phyloP scores from a whole-genome alignment of 2,329 filamentous ascomycete species.

The Fusarium poae region DNA sequence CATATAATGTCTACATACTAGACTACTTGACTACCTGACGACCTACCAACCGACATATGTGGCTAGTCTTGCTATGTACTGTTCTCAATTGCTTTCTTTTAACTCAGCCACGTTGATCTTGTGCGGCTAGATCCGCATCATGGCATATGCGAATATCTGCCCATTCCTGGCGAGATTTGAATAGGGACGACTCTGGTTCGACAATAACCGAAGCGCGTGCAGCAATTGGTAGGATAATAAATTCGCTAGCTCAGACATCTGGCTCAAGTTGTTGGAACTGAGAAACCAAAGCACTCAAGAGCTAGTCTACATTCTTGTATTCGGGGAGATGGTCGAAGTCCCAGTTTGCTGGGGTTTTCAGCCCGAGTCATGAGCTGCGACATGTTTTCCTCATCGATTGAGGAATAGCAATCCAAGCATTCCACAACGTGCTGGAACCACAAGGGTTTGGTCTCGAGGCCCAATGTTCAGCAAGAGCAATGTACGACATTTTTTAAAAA shows the following conservation, averaged over 20 bases:
- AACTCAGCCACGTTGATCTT: slow-evolving; percentile 41
- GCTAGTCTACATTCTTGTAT: slow-evolving; percentile 3
- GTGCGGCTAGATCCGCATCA: slow-evolving; percentile 44
- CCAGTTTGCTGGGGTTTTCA: slow-evolving; percentile 40
- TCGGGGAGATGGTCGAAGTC: slow-evolving; percentile 8
- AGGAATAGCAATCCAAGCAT: slow-evolving; percentile 44
- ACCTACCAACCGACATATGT: not conserved
- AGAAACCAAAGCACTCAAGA: not conserved
- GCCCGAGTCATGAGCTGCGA: slow-evolving; percentile 30
- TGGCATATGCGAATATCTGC: slow-evolving; percentile 32
- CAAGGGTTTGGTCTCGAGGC: slow-evolving; percentile 32
- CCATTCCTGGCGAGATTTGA: slow-evolving; percentile 29
- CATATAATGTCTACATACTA: not conserved
- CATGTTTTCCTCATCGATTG: slow-evolving; percentile 25
- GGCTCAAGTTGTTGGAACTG: not conserved
- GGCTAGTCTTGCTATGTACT: not conserved
- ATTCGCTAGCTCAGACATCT: not conserved
- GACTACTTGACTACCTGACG: not conserved
- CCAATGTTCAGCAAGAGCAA: slow-evolving; percentile 1
- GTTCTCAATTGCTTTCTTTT: slow-evolving; percentile 16
- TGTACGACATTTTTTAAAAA: slow-evolving; percentile 3
- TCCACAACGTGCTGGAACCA: slow-evolving; percentile 38
- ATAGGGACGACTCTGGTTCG: slow-evolving; percentile 15
- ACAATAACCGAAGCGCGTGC: slow-evolving; percentile 17
- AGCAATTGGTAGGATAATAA: slow-evolving; percentile 6